Base-by-base conservation (phyloP, 192 early-diverging fungal species). In the Podila horticola region DNA sequence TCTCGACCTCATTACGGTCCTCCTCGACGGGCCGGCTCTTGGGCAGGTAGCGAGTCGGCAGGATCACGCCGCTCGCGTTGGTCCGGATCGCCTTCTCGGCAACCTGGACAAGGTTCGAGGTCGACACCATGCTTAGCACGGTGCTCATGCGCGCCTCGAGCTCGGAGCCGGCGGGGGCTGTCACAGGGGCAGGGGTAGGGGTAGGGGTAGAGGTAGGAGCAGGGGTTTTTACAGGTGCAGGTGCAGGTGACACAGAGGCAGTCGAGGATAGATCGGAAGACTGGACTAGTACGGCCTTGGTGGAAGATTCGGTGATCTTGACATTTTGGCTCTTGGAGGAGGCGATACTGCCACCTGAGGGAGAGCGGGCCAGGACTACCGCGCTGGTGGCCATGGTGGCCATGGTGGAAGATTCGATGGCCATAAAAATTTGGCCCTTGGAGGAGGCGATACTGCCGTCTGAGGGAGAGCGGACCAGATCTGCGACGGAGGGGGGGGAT, bases 31-130 rank as follows among this genome's bases (percentile, higher is more conserved):
- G 28, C 33, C 52, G 58, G 24, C 38, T 19, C 58, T 73, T 81
- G 45, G 20, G 22, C 13, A 61, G 57, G 57, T 81, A 81, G 1
- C 77, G 61, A 12, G 71, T 81, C 0, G 76, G 59, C 45, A 38
- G 65, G 1, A 79, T 60, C 0, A 79, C 45, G 8, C 57, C 76
- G 31, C 61, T 67, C 20, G 29, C 59, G 36, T 72, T 72, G 5
- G 30, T 49, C n/a, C 52, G 48, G 19, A 29, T 2, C 11, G n/a
- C 26, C 0, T 50, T 34, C 50, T 67, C 66, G 10, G 66, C 24
- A 13, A n/a, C 36, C 13, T 66, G 58, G 1, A 58, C 11, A 11
- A 67, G 17, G 28, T 20, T 24, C 3, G 62, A 58, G 29, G 55
- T 33, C 20, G 24, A 51, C 52, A 58, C 66, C 1, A 49, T 34